Evolutionary conservation across 1,139 yeast species (phyloP).

Genomic region (Ogataea hybrid): DNA sequence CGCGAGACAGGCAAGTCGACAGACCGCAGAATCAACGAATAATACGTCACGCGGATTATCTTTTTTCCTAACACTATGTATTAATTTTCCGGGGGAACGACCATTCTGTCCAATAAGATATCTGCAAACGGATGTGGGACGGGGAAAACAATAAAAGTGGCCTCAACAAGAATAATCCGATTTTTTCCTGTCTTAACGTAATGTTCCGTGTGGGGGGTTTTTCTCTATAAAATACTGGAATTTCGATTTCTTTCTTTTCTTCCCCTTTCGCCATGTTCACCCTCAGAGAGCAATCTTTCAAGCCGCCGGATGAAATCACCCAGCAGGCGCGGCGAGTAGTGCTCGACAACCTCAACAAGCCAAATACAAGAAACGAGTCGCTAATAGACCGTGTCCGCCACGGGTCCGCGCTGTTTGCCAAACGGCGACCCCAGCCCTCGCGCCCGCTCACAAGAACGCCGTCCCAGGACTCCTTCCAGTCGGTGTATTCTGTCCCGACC

Average conservation of each 20-base stretch:
- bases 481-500: slow-evolving; percentile 6
- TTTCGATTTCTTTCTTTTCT: slow-evolving; percentile 1
- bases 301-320: slow-evolving; percentile 24
- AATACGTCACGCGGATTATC: slow-evolving; percentile 9
- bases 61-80: neutral
- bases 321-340: slow-evolving; percentile 25
- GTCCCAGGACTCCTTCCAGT: slow-evolving; percentile 2
- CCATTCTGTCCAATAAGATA: slow-evolving; percentile 3
- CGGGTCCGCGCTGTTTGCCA: slow-evolving; percentile 10
- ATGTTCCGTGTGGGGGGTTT: slow-evolving; percentile 4
- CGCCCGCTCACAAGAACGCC: slow-evolving; percentile 1
- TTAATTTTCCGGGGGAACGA: slow-evolving; percentile 5
- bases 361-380: slow-evolving; percentile 3
- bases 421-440: slow-evolving; percentile 1
- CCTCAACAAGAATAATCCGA: slow-evolving; percentile 4
- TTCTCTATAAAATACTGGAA: neutral
- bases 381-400: slow-evolving; percentile 12
- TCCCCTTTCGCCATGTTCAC: slow-evolving; percentile 10
- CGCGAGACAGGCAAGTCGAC: slow-evolving; percentile 27
- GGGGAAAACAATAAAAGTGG: slow-evolving; percentile 1
- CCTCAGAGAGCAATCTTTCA: slow-evolving; percentile 14
- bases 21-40: slow-evolving; percentile 26
- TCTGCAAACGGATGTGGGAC: neutral
- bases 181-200: neutral
- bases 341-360: slow-evolving; percentile 14